These are phyloP conservation scores for Melampsora larici-populina DNA, from an alignment of 1,284 basidiomycete genomes.

Conservation along the genomic window DNA sequence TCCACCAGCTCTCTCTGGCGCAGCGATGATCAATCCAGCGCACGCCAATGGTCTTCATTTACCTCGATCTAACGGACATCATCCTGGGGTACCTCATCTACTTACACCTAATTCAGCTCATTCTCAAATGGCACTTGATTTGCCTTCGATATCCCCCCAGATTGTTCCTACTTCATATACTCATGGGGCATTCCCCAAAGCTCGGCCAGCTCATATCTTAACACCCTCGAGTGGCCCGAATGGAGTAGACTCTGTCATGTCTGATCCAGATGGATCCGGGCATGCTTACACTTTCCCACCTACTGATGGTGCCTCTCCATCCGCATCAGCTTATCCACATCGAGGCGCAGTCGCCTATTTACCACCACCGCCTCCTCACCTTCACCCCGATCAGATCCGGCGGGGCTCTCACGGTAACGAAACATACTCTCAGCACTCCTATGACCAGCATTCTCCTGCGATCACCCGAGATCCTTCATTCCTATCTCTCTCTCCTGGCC, in stretches of 20 bases:
- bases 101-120: conserved; percentile 48
- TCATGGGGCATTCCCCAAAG: conserved; percentile 42
- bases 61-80: conserved; percentile 40
- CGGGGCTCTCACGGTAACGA: conserved; percentile 35
- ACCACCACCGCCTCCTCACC: conserved; percentile 21
- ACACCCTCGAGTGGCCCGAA: conserved; percentile 40
- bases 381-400: conserved; percentile 35
- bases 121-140: conserved; percentile 44
- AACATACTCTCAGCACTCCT: conserved; percentile 27
- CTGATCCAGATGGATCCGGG: conserved; percentile 63
- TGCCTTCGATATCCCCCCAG: conserved; percentile 46
- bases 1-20: conserved; percentile 48
- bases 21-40: conserved; percentile 50
- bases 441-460: conserved; percentile 33
- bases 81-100: conserved; percentile 44
- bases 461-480: conserved; percentile 34
- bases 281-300: conserved; percentile 26
- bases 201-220: conserved; percentile 33
- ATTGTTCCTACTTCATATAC: conserved; percentile 49
- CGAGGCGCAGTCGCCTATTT: conserved; percentile 14
- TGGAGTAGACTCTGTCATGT: conserved; percentile 43
- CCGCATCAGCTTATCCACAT: conserved; percentile 38
- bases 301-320: neutral
- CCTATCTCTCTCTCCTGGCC: conserved; percentile 38
- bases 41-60: conserved; percentile 51